Evolutionary conservation across 2,329 filamentous ascomycete genomes (phyloP).

Genomic region (Alternaria dauci): DNA sequence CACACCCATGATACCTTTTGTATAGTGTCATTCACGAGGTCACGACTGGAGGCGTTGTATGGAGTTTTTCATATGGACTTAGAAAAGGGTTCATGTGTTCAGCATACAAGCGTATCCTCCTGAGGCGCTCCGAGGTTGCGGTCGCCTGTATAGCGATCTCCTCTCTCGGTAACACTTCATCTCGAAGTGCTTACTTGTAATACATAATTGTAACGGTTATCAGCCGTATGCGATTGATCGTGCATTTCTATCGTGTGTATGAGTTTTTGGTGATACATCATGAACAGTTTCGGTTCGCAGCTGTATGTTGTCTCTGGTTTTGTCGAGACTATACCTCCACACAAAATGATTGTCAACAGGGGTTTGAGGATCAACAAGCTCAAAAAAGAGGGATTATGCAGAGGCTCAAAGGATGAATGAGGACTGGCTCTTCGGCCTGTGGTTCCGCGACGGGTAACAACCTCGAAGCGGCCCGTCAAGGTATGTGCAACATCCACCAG

Average conservation of each 20-base stretch:
- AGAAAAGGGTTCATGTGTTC: conserved; percentile 13
- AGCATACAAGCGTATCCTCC: conserved; percentile 9
- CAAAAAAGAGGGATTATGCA: background rate
- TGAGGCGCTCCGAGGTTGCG: conserved; percentile 26
- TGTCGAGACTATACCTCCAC: no score
- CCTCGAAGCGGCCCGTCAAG: conserved; percentile 11
- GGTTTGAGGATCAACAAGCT: background rate
- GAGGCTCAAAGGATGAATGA: background rate
- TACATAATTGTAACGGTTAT: conserved; percentile 23
- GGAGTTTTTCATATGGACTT: conserved; percentile 12
- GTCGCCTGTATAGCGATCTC: conserved; percentile 24
- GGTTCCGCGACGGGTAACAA: conserved; percentile 9
- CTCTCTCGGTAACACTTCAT: conserved; percentile 7
- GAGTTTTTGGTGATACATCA: background rate
- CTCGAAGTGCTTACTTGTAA: conserved; percentile 25
- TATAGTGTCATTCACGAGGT: conserved; percentile 20
- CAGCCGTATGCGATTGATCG: conserved; percentile 1
- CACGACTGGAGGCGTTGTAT: conserved; percentile 20
- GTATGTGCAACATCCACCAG: conserved; percentile 11
- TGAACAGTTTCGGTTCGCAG: background rate
- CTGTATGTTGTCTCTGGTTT: background rate
- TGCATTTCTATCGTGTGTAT: background rate
- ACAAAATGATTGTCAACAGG: background rate
- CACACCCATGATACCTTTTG: conserved; percentile 22
- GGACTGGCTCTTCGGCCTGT: conserved; percentile 5